Conservation (phyloP, 2,329 filamentous ascomycete species). For the Aspergillus sclerotialis region DNA sequence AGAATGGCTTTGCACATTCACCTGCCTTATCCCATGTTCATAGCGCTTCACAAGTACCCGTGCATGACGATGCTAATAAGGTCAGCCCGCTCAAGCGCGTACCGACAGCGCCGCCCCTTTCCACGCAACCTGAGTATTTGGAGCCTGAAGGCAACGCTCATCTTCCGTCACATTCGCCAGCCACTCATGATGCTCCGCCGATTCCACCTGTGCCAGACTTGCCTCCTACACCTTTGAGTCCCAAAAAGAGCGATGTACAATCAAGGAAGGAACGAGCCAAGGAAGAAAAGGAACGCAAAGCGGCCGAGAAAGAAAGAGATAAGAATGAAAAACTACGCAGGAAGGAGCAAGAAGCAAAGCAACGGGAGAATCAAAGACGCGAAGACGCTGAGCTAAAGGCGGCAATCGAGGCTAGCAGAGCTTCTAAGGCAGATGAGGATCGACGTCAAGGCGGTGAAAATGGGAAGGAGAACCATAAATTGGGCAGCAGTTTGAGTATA, state of each 20-base stretch:
- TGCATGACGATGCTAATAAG: conserved; percentile 29
- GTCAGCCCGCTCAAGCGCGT: conserved; percentile 25
- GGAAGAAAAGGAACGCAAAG: conserved; percentile 54
- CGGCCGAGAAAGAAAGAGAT: conserved; percentile 40
- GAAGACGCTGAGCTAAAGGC: conserved; percentile 56
- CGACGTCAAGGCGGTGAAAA: conserved; percentile 24
- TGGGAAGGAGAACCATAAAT: conserved; percentile 27
- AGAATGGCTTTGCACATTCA: conserved; percentile 25
- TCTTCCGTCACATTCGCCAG: conserved; percentile 2
- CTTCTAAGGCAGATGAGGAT: conserved; percentile 51
- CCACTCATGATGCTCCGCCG: conserved; percentile 10
- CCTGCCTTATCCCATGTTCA: conserved; percentile 32
- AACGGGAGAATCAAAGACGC: conserved; percentile 41
- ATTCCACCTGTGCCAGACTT: conserved; percentile 24
- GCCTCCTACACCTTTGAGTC: conserved; percentile 31
- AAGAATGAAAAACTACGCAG: conserved; percentile 51
- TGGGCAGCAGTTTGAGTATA: conserved; percentile 50
- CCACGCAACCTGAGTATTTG: conserved; percentile 28
- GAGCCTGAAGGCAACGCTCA: conserved; percentile 12
- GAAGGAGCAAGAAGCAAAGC: conserved; percentile 50
- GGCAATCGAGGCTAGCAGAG: conserved; percentile 61
- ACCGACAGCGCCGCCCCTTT: conserved; percentile 44
- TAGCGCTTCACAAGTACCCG: conserved; percentile 29
- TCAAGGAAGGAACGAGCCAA: conserved; percentile 61
- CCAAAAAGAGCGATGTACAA: conserved; percentile 57